Conservation (phyloP, 208 protist genomes). For the Trypanosoma rangeli region DNA sequence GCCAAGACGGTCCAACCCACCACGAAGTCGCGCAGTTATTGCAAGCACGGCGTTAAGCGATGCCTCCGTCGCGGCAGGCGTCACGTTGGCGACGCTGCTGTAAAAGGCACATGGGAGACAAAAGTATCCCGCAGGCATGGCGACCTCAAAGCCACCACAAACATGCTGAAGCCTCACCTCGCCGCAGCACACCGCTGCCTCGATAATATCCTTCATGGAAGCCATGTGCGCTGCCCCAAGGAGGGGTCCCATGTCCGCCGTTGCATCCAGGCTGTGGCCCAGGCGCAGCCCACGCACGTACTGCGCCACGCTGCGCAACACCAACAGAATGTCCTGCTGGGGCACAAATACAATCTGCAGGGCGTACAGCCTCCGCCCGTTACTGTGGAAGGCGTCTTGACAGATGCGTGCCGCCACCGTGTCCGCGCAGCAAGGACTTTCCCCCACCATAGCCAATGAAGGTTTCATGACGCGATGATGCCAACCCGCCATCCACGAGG, state of each 20-base stretch:
- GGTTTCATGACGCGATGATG: constrained; percentile 16
- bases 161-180: constrained; percentile 29
- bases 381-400: constrained; percentile 21
- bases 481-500: neutral
- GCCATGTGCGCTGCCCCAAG: constrained; percentile 24
- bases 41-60: constrained; percentile 2
- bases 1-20: constrained; percentile 27
- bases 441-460: constrained; percentile 5
- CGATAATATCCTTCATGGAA: constrained; percentile 21
- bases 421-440: neutral
- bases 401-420: constrained; percentile 14
- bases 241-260: constrained; percentile 26
- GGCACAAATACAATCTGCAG: constrained; percentile 33
- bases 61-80: neutral
- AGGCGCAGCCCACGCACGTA: constrained; percentile 14
- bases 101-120: constrained; percentile 36
- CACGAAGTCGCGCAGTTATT: neutral
- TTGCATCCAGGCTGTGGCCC: constrained; percentile 39
- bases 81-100: constrained; percentile 3
- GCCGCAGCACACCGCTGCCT: constrained; percentile 1
- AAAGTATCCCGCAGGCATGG: constrained; percentile 34
- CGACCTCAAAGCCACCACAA: constrained; percentile 40
- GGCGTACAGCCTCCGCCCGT: constrained; percentile 15
- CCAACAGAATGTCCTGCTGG: constrained; percentile 11
- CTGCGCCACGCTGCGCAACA: constrained; percentile 30